Conservation (phyloP, 768 basidiomycete species). For the Gelatoporia subvermispora region DNA sequence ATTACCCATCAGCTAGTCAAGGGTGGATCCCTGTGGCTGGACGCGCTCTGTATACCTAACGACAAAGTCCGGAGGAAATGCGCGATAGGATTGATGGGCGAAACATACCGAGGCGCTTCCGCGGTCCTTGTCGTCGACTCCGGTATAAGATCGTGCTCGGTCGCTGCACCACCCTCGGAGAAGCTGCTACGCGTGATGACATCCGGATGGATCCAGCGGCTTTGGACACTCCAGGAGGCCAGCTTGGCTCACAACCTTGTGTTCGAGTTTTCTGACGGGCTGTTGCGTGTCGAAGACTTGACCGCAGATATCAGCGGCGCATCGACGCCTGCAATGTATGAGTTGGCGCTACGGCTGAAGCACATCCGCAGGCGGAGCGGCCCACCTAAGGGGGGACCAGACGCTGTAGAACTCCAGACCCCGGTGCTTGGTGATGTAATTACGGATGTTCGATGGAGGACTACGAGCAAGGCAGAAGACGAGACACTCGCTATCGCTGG, state of each 20-base stretch:
- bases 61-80: constrained; percentile 2
- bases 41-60: constrained; percentile 10
- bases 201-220: constrained; percentile 8
- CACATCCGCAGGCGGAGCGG: no score
- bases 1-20: not conserved
- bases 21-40: constrained; percentile 12
- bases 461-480: constrained; percentile 5
- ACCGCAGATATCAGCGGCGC: no score
- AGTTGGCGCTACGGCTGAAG: no score
- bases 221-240: constrained; percentile 10
- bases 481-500: constrained; percentile 1
- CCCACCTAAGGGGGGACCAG: no score
- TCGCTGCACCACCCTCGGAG: not conserved
- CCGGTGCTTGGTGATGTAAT: no score
- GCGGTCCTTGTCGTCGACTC: constrained; percentile 9
- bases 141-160: constrained; percentile 1
- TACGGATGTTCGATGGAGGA: not conserved
- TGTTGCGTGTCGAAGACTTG: no score
- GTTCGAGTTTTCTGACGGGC: constrained; percentile 5
- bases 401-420: no score
- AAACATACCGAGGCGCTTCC: constrained; percentile 7
- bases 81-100: constrained; percentile 10
- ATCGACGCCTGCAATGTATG: no score
- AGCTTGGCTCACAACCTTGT: constrained; percentile 5
- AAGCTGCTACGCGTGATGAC: constrained; percentile 4